Conservation (phyloP, 768 basidiomycete species). For the Royoungia palumana region DNA sequence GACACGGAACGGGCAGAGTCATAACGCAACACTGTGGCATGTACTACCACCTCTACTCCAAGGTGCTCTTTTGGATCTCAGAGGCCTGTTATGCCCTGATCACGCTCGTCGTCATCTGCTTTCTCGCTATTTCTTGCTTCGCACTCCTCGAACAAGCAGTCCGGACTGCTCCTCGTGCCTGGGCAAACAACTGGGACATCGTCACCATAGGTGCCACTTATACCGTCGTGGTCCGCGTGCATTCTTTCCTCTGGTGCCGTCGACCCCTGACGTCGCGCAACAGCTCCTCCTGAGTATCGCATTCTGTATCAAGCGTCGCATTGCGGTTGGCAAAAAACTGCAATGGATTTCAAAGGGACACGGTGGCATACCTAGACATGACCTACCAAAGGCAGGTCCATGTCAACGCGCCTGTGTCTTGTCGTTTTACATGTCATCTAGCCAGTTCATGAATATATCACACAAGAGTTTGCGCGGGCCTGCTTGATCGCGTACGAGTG, state of each 20-base stretch:
- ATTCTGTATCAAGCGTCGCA: constrained; percentile 64
- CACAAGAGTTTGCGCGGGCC: constrained; percentile 72
- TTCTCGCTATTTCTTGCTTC: constrained; percentile 59
- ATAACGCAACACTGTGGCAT: constrained; percentile 9
- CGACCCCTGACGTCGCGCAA: background rate
- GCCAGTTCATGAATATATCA: constrained; percentile 64
- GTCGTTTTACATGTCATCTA: constrained; percentile 24
- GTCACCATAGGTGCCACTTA: constrained; percentile 71
- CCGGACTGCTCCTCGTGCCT: constrained; percentile 56
- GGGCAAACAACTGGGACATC: constrained; percentile 64
- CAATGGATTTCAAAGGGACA: constrained; percentile 66
- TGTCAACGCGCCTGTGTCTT: background rate
- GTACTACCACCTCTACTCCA: constrained; percentile 33
- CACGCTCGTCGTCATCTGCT: constrained; percentile 47
- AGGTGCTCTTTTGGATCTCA: constrained; percentile 49
- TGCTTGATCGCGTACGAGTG: constrained; percentile 71
- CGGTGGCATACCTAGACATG: constrained; percentile 46
- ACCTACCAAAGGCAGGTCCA: constrained; percentile 54
- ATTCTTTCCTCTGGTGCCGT: background rate
- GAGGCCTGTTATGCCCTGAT: constrained; percentile 52
- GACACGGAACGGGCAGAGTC: background rate
- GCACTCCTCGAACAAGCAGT: constrained; percentile 71
- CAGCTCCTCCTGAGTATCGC: constrained; percentile 57
- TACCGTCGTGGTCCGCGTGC: constrained; percentile 56
- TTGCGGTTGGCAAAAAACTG: constrained; percentile 61